Base-by-base conservation (phyloP, 2,329 filamentous ascomycete species). In the Neofusicoccum cordaticola region DNA sequence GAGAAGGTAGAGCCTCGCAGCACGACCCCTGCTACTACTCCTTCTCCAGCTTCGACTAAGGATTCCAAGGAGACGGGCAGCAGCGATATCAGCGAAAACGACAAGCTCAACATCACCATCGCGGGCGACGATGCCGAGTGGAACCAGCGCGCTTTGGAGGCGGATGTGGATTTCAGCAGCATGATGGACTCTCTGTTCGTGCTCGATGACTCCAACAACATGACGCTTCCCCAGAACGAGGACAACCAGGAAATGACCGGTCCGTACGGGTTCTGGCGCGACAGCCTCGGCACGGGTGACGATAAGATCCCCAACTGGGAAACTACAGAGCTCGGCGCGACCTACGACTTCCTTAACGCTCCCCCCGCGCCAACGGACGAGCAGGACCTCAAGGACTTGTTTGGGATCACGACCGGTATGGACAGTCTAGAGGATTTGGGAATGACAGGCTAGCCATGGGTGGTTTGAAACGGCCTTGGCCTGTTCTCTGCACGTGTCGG, bases 41-140 rank as follows among this genome's bases (percentile, higher is more conserved):
- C 52, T 58, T 77, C 72, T 6, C 74, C 75, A 2, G 74, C 75
- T 12, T 73, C 74, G 0, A 69, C 73, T 31, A 77, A 79, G 68
- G 71, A 78, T 68, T 73, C 74, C 17, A 72, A 74, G 2, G 74
- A 72, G 4, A 78, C 75, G 31, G 71, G 73, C 27, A 74, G 73
- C 52, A 80, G 77, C 50, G 80, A 82, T 62, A 77, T 81, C 22
- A 77, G 73, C 19, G 76, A 79, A 67, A 75, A 75, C 63, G 78
- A 80, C 67, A 75, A 77, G 35, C 68, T 81, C 9, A 68, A 73
- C 37, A 78, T 81, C 69, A 76, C 73, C 60, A 67, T 80, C 22
- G 37, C 35, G 35, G 48, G 45, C 37, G 48, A 53, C 47, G 61
- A 62, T 22, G 53, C 31, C 57, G 48, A 51, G 5, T 64, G 47